Conservation (phyloP, 352 stramenopile genomes). For the Pythium phragmitis region DNA sequence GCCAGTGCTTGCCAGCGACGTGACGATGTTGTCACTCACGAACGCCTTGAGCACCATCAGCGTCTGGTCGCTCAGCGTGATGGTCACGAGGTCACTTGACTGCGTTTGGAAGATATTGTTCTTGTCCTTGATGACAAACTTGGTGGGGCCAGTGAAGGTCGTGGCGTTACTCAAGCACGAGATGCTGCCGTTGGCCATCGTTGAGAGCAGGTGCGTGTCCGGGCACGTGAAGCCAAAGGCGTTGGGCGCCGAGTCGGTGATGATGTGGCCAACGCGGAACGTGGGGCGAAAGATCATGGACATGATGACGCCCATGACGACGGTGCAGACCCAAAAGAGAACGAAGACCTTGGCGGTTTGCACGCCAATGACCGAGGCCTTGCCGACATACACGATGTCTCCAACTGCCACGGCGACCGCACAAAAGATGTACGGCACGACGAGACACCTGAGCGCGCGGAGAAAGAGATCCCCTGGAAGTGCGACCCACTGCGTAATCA, state of each 20-base stretch:
- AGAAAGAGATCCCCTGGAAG: conserved; percentile 72
- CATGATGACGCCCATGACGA: conserved; percentile 45
- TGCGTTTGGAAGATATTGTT: conserved; percentile 47
- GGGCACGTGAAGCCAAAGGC: conserved; percentile 48
- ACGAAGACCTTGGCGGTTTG: conserved; percentile 68
- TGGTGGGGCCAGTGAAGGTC: not conserved
- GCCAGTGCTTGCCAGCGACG: conserved; percentile 40
- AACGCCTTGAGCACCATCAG: conserved; percentile 54
- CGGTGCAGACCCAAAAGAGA: conserved; percentile 49
- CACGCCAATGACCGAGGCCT: conserved; percentile 61
- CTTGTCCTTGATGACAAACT: conserved; percentile 47
- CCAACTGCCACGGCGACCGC: conserved; percentile 72
- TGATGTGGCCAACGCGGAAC: conserved; percentile 34
- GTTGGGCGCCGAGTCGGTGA: conserved; percentile 21
- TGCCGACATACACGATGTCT: conserved; percentile 70
- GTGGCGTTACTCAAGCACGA: conserved; percentile 24
- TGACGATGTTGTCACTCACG: conserved; percentile 68
- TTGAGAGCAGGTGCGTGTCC: conserved; percentile 36
- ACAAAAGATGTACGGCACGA: conserved; percentile 80
- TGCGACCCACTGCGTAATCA: conserved; percentile 54
- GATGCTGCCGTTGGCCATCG: conserved; percentile 7
- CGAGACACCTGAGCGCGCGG: conserved; percentile 63
- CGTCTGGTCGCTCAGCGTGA: conserved; percentile 64
- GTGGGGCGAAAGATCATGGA: conserved; percentile 53
- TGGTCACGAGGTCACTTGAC: conserved; percentile 33